These are phyloP conservation scores for Pseudogymnoascus sp. DNA, from an alignment of 2,329 filamentous ascomycete species.

Conservation along the genomic window DNA sequence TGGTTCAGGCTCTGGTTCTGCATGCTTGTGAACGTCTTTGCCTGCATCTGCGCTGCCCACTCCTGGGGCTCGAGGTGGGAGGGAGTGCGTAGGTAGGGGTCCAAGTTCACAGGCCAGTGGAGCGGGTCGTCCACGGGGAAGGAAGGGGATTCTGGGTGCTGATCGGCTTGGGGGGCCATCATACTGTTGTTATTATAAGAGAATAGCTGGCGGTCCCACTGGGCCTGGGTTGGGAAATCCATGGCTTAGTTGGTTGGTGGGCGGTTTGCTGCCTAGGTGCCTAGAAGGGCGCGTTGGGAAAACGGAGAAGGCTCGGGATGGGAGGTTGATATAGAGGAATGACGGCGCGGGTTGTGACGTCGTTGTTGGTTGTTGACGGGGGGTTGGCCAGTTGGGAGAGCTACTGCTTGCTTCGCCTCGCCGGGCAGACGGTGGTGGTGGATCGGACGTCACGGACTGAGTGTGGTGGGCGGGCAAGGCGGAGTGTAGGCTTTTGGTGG, in stretches of 20 bases:
- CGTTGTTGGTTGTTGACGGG: background rate
- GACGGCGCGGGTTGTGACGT: background rate
- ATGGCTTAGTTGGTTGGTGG: background rate
- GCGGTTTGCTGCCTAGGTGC: background rate
- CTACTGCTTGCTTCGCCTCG: background rate
- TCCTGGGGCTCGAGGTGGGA: background rate
- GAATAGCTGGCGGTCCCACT: background rate
- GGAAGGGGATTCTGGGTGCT: background rate
- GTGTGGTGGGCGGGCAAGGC: background rate
- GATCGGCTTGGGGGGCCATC: background rate
- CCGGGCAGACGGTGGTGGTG: background rate
- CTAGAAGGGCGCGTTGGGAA: background rate
- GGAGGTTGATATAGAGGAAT: background rate
- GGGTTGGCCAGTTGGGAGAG: background rate
- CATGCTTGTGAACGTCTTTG: background rate
- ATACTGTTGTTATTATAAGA: background rate
- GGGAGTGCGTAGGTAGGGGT: background rate
- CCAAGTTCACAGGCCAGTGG: background rate
- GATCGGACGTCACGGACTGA: background rate
- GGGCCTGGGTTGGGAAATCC: background rate
- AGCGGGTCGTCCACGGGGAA: background rate
- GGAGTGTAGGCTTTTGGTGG: background rate
- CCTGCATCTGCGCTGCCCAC: background rate
- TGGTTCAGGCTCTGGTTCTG: background rate
- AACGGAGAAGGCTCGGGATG: background rate